Base-by-base conservation (phyloP, 805 yeast species). In the Saturnispora bothae region DNA sequence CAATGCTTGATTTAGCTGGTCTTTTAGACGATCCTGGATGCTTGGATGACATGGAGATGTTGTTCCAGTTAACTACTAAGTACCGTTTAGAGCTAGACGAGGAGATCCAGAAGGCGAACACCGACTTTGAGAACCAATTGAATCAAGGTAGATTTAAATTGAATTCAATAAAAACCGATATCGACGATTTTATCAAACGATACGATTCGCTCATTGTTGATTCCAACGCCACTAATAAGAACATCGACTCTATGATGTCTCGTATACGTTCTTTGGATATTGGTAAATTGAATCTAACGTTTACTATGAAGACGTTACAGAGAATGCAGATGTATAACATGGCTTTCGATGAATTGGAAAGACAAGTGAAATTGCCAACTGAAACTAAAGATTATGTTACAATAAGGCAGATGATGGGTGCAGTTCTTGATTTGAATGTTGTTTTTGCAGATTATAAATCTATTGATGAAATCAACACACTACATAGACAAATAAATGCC, bases 281-380 rank as follows among this genome's bases (percentile, higher is more conserved):
- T 36, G 78, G 88, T 26, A 92, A 92, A 63, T 75, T 73, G 53
- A 92, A 92, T 56, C 63, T 92, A 34, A 88, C 85, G 2, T 66
- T 76, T 20, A 75, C 92, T 9, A 83, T 92, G 83, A 84, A 94
- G 1, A 76, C 86, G 27, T 65, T 89, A 47, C 83, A 89, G 50
- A 70, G 95, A 44, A 64, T 92, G 28, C 94, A 86, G 52, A 88
- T 88, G 83, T 65, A 92, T 34, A 69, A 83, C 5, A 76, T 74
- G 16, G 88, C 94, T 3, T 78, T 76, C 54, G 76, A 76, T 30
- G 73, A 73, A 44, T 65, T 85, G 33, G 66, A 66, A 14, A 51
- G 59, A 5, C 61, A 72, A 36, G 61, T 71, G 1, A 58, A 65
- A 17, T 63, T 52, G 31, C 42, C 49, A 3, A 32, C 52, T 2